Conservation (phyloP, 208 protist species). For the Crithidia bombi region DNA sequence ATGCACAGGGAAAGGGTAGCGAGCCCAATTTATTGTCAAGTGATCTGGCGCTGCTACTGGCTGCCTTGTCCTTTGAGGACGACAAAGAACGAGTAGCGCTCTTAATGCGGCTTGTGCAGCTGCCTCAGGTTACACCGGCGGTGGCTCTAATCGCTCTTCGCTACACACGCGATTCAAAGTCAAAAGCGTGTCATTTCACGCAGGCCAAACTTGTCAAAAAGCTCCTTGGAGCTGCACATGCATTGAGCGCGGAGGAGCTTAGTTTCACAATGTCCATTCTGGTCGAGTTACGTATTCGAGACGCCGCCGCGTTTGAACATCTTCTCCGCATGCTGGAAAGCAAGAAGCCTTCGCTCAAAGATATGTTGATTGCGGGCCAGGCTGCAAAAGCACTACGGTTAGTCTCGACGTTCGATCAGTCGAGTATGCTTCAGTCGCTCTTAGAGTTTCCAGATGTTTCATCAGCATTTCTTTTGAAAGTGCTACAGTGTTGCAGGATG, state of each 20-base stretch:
- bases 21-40: background rate
- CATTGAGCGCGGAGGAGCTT: conserved; percentile 17
- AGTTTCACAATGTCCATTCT: conserved; percentile 18
- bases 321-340: conserved; percentile 16
- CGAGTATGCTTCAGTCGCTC: conserved; percentile 4
- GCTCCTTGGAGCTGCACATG: conserved; percentile 3
- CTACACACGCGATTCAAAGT: background rate
- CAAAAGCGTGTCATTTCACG: conserved; percentile 7
- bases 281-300: conserved; percentile 26
- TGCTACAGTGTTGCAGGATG: conserved; percentile 24
- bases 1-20: background rate
- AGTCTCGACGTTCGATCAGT: conserved; percentile 19
- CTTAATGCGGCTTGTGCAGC: conserved; percentile 14
- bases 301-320: conserved; percentile 25
- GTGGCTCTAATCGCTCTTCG: conserved; percentile 18
- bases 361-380: conserved; percentile 18
- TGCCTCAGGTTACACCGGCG: conserved; percentile 5
- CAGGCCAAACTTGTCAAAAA: conserved; percentile 1
- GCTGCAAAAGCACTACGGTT: conserved; percentile 24
- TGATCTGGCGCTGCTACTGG: conserved; percentile 14
- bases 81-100: conserved; percentile 10
- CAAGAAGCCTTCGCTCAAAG: conserved; percentile 1
- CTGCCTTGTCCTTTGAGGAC: conserved; percentile 23
- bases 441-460: conserved; percentile 4
- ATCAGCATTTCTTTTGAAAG: conserved; percentile 12